These are phyloP conservation scores for Rhodotorula paludigena DNA, from an alignment of 768 basidiomycete species.

Conservation along the genomic window DNA sequence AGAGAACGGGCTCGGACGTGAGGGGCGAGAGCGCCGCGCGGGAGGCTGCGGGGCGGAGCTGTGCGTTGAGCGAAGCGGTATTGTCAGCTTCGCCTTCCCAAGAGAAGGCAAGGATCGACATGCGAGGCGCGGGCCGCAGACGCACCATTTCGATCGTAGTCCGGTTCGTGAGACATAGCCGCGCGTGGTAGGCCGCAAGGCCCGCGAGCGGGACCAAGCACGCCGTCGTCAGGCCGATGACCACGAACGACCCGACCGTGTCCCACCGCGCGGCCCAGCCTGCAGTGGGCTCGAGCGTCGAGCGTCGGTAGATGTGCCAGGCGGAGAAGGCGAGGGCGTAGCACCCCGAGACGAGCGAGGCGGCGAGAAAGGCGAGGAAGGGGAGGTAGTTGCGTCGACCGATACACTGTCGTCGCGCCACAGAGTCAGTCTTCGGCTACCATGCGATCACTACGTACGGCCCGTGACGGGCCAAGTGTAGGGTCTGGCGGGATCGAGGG, in stretches of 20 bases:
- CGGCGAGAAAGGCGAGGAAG: conserved; percentile 80
- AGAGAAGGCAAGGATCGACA: not conserved
- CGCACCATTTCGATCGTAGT: conserved; percentile 44
- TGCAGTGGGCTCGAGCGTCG: too few species aligned
- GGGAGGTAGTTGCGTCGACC: conserved; percentile 89
- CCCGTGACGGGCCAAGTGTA: not conserved
- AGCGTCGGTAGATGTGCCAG: conserved; percentile 26
- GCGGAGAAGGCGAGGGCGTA: conserved; percentile 34
- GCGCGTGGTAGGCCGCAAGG: conserved; percentile 34
- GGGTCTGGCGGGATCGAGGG: not conserved
- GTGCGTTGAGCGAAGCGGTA: not conserved
- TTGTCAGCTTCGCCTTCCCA: not conserved
- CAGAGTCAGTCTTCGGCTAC: not conserved
- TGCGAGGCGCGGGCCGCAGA: too few species aligned
- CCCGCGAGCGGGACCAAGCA: conserved; percentile 26
- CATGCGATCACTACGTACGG: too few species aligned
- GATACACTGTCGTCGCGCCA: conserved; percentile 56
- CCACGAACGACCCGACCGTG: conserved; percentile 30
- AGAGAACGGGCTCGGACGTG: not conserved
- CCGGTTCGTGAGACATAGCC: conserved; percentile 30
- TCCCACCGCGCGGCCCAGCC: too few species aligned
- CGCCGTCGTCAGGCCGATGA: conserved; percentile 1
- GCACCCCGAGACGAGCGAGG: conserved; percentile 53
- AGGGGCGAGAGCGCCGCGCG: conserved; percentile 1
- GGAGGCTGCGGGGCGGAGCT: conserved; percentile 16